phyloP scores from a whole-genome alignment of 2,329 filamentous ascomycete species.

The Fusarium pininemorale region DNA sequence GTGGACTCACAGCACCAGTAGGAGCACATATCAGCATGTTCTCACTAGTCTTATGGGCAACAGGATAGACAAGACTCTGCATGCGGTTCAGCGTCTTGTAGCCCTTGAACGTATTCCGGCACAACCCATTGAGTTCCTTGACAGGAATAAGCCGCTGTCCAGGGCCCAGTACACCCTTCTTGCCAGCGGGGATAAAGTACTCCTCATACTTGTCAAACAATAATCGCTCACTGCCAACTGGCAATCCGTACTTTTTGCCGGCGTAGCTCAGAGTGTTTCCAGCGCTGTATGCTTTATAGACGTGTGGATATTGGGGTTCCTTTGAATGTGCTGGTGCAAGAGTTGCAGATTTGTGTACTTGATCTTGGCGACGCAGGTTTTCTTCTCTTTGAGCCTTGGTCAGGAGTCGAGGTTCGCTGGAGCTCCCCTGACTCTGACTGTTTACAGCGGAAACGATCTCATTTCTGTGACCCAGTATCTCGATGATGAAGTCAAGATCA shows the following conservation, averaged over 20 bases:
- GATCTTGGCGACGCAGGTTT: conserved; percentile 77
- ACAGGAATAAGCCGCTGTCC: conserved; percentile 83
- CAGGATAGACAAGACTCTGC: conserved; percentile 95
- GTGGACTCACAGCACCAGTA: conserved; percentile 78
- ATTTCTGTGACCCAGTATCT: conserved; percentile 81
- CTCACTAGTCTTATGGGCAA: conserved; percentile 94
- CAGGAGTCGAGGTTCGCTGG: conserved; percentile 64
- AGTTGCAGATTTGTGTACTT: conserved; percentile 80
- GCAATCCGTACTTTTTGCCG: conserved; percentile 85
- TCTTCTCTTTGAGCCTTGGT: conserved; percentile 82
- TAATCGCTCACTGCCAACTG: conserved; percentile 74
- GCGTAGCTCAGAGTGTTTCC: conserved; percentile 85
- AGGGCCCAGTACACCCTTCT: conserved; percentile 76
- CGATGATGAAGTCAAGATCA: conserved; percentile 91
- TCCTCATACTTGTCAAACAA: conserved; percentile 88
- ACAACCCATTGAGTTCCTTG: conserved; percentile 85
- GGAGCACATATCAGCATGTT: conserved; percentile 99
- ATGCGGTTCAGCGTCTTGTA: conserved; percentile 96
- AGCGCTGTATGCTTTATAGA: conserved; percentile 84
- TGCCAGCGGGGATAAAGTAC: conserved; percentile 83
- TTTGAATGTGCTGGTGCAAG: conserved; percentile 77
- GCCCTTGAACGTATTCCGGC: conserved; percentile 88
- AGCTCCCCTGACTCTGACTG: conserved; percentile 47
- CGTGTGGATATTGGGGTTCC: conserved; percentile 87
- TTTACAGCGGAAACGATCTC: conserved; percentile 66